Evolutionary conservation across 106 monocot genomes (phyloP).

Genomic region (Dioscorea alata): DNA sequence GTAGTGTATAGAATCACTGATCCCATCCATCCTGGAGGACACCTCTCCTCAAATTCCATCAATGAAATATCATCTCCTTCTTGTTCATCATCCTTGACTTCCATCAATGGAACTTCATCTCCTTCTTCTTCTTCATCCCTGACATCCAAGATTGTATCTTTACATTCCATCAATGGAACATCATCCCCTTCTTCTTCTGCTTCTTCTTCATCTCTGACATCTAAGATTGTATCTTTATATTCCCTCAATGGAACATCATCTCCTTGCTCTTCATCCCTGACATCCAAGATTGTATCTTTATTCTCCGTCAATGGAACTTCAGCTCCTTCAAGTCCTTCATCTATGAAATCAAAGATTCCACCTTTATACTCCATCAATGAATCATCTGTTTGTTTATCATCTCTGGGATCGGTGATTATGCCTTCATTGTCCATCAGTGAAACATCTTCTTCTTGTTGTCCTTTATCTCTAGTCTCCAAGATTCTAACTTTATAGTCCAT

Average conservation of each 20-base stretch:
- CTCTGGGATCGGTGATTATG: not conserved
- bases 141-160: not conserved
- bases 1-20: constrained; percentile 8
- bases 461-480: no score
- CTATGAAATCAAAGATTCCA: no score
- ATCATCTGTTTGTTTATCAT: not conserved
- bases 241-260: no score
- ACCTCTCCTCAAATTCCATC: constrained; percentile 21
- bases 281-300: not conserved
- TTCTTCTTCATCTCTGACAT: not conserved
- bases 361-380: no score
- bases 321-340: constrained; percentile 1
- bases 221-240: no score
- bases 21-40: constrained; percentile 1
- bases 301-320: not conserved
- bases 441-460: not conserved
- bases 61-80: constrained; percentile 19
- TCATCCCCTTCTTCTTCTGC: constrained; percentile 2
- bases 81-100: not conserved
- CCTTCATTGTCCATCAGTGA: not conserved
- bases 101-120: no score
- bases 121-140: not conserved
- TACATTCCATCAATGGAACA: not conserved
- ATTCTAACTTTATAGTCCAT: no score
- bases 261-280: not conserved